Evolutionary conservation across 306 rosid species (phyloP).

Genomic region (Boehmeria nivea): DNA sequence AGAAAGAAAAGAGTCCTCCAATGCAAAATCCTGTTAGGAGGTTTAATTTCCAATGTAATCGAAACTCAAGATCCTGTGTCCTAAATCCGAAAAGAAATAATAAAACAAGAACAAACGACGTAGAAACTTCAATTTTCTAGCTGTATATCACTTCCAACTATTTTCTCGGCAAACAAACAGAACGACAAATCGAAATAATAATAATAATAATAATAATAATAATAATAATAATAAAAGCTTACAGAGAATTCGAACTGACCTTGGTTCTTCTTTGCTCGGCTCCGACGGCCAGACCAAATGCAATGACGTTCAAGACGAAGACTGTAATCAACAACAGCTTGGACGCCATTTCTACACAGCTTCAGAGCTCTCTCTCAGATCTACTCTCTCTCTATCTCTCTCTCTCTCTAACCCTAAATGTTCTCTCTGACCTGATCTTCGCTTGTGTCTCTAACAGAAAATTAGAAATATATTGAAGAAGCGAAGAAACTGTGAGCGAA

Average conservation of each 20-base stretch:
- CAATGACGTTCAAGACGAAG: slow-evolving; percentile 61
- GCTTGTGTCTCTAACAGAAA: background rate
- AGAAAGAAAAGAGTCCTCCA: too few relatives aligned
- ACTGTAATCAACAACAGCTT: slow-evolving; percentile 63
- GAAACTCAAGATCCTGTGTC: too few relatives aligned
- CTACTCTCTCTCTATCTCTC: slow-evolving; percentile 17
- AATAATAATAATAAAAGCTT: background rate
- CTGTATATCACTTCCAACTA: slow-evolving; percentile 13
- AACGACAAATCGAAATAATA: slow-evolving; percentile 16
- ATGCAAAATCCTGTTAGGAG: too few relatives aligned
- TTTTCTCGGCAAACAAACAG: slow-evolving; percentile 1
- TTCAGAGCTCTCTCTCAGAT: slow-evolving; percentile 33
- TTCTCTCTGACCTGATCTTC: background rate
- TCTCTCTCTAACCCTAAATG: slow-evolving; percentile 10
- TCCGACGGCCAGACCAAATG: slow-evolving; percentile 87
- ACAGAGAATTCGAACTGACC: slow-evolving; percentile 36
- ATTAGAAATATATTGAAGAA: background rate
- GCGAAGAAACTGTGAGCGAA: background rate
- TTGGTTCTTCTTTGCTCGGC: slow-evolving; percentile 98
- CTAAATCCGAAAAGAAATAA: too few relatives aligned
- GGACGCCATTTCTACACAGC: slow-evolving; percentile 68
- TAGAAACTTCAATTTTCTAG: background rate
- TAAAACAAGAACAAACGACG: too few relatives aligned
- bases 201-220: background rate
- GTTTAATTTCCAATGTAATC: too few relatives aligned